These are phyloP conservation scores for Yarrowia sp. DNA, from an alignment of 805 yeast genomes.

Conservation along the genomic window DNA sequence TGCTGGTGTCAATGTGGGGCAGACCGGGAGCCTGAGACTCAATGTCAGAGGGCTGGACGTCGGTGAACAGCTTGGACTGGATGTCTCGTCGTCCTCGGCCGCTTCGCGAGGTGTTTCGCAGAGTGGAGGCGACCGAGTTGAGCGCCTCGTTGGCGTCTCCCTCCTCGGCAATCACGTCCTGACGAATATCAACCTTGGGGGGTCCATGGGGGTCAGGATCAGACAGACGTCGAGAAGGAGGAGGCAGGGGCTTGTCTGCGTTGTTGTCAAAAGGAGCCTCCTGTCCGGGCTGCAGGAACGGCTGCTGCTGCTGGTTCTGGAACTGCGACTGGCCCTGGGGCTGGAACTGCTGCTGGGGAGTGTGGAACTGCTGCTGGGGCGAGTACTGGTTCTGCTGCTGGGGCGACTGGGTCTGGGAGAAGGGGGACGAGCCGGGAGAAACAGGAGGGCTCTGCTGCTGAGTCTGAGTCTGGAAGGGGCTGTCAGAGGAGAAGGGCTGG, in stretches of 20 bases:
- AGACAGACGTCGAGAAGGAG: conserved; percentile 37
- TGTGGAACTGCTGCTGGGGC: conserved; percentile 20
- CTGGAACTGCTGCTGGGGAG: conserved; percentile 15
- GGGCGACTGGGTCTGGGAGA: conserved; percentile 15
- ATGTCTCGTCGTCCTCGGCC: conserved; percentile 48
- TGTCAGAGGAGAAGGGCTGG: not conserved
- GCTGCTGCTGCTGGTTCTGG: conserved; percentile 14
- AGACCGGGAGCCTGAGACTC: conserved; percentile 20
- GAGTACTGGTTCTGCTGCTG: conserved; percentile 25
- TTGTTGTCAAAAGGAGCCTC: conserved; percentile 11
- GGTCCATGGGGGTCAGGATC: conserved; percentile 37
- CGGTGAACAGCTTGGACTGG: conserved; percentile 47
- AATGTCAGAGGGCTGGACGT: conserved; percentile 45
- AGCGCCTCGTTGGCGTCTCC: conserved; percentile 48
- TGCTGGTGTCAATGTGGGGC: conserved; percentile 20
- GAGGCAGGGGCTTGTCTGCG: conserved; percentile 24
- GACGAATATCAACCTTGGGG: conserved; percentile 45
- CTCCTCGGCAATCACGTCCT: conserved; percentile 45
- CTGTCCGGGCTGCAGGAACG: conserved; percentile 17
- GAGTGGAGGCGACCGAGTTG: conserved; percentile 47
- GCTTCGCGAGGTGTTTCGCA: conserved; percentile 47
- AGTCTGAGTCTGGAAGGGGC: not conserved
- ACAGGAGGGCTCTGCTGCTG: conserved; percentile 24
- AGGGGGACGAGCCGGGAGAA: conserved; percentile 16
- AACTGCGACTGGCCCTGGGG: not conserved